These are phyloP conservation scores for Zea luxurians DNA, from an alignment of 176 grass and related monocot species.

Conservation along the genomic window DNA sequence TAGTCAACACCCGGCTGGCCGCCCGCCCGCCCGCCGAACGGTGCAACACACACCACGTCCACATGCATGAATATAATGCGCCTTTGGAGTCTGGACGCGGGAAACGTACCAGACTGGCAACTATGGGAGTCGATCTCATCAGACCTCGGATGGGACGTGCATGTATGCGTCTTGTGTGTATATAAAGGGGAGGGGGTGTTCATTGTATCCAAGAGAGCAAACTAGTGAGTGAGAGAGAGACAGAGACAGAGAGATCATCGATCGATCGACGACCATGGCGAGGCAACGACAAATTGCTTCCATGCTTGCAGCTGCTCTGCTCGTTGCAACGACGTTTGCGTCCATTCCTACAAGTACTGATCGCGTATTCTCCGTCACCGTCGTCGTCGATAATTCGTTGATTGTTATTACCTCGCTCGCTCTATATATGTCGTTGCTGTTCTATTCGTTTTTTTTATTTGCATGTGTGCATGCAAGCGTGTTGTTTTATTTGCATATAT, in stretches of 20 bases:
- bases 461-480: too few relatives aligned
- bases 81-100: background rate
- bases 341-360: constrained; percentile 34
- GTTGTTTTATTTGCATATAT: too few relatives aligned
- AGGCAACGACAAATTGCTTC: background rate
- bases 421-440: too few relatives aligned
- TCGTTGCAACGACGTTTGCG: constrained; percentile 44
- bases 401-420: too few relatives aligned
- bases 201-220: background rate
- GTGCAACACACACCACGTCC: background rate
- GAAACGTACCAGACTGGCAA: constrained; percentile 18
- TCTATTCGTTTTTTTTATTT: too few relatives aligned
- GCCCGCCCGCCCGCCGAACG: background rate
- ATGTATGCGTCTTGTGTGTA: background rate
- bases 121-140: too few relatives aligned
- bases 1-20: background rate
- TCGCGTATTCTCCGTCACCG: background rate
- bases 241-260: too few relatives aligned
- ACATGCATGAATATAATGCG: background rate
- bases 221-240: background rate
- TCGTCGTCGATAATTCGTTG: background rate
- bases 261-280: constrained; percentile 36
- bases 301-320: constrained; percentile 33
- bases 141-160: too few relatives aligned
- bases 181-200: constrained; percentile 19